Evolutionary conservation across 1,139 yeast species (phyloP).

Genomic region (Arxiozyma bovina): DNA sequence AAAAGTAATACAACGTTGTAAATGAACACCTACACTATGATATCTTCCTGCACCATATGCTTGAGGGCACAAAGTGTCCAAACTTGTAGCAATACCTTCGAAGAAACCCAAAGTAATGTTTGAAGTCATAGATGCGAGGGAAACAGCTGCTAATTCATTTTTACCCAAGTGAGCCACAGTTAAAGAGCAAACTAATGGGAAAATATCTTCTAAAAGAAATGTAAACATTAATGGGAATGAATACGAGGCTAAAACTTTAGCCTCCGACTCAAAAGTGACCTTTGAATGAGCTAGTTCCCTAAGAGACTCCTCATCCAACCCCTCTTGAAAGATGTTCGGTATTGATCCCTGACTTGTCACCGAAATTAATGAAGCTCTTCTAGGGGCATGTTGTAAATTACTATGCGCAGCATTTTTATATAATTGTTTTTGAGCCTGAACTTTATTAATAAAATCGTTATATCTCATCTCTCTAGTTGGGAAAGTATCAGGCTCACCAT

Average conservation of each 20-base stretch:
- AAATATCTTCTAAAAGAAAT: slow-evolving; percentile 61
- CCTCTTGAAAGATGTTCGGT: slow-evolving; percentile 28
- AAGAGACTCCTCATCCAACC: slow-evolving; percentile 34
- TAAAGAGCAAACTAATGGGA: slow-evolving; percentile 59
- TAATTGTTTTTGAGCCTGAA: slow-evolving; percentile 23
- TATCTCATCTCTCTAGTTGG: slow-evolving; percentile 26
- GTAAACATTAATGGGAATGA: slow-evolving; percentile 60
- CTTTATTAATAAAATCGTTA: slow-evolving; percentile 36
- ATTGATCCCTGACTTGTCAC: slow-evolving; percentile 29
- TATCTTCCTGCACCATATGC: slow-evolving; percentile 67
- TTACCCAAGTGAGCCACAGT: slow-evolving; percentile 71
- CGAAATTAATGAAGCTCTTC: slow-evolving; percentile 25
- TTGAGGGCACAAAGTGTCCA: slow-evolving; percentile 82
- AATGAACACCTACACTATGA: slow-evolving; percentile 51
- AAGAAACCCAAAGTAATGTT: slow-evolving; percentile 76
- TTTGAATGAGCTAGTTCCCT: slow-evolving; percentile 38
- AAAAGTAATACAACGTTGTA: slow-evolving; percentile 54
- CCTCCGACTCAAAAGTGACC: slow-evolving; percentile 42
- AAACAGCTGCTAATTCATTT: slow-evolving; percentile 68
- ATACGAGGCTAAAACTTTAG: slow-evolving; percentile 42
- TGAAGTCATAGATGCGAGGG: slow-evolving; percentile 81
- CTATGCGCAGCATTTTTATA: slow-evolving; percentile 22
- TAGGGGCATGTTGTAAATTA: slow-evolving; percentile 17
- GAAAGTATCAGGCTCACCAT: slow-evolving; percentile 7
- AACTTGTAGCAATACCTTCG: slow-evolving; percentile 80